Base-by-base conservation (phyloP, 306 rosid species). In the Abrus pulchellus region DNA sequence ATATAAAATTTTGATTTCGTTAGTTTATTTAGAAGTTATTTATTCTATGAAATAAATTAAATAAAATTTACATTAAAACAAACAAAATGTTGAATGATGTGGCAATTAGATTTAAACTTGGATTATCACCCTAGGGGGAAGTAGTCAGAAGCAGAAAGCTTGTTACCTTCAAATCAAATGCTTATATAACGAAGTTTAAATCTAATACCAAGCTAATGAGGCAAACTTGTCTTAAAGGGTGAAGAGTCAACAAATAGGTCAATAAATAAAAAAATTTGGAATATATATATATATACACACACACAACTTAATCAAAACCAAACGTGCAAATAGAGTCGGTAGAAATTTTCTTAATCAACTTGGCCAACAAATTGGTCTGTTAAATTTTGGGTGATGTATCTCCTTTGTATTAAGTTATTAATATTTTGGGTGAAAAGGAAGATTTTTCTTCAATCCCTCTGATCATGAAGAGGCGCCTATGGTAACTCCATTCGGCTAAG, bases 341-440 rank as follows among this genome's bases (percentile, higher is more conserved):
- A 3, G 71, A 32, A 71, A 74, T 33, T 36, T 64, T 80, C 3
- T 70, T 68, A 67, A 33, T 69, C 48, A 72, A 45, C 67, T 57
- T 81, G 83, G 89, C 86, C 80, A 83, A 80, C 85, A 84, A 81
- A 68, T 59, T 36, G 74, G 77, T 56, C 41, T 80, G 79, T 75
- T 84, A 79, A 79, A 32, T 28, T 49, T 78, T 59, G 79, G 74
- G 85, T 73, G 82, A 82, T 74, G 54, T 28, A 53, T 11, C 14
- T 82, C 71, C 53, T 65, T 72, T n/a, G 55, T 79, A 68, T 69
- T 73, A 45, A 62, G 57, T 72, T 72, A 64, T 78, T 61, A 50
- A 74, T 20, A 20, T 20, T 84, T 63, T 54, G 36, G 67, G 45
- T 77, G 29, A 73, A 72, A 74, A 57, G 13, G 34, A 74, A 64